phyloP scores from a whole-genome alignment of 2,329 filamentous ascomycete genomes.

The Neofusicoccum umdonicola region DNA sequence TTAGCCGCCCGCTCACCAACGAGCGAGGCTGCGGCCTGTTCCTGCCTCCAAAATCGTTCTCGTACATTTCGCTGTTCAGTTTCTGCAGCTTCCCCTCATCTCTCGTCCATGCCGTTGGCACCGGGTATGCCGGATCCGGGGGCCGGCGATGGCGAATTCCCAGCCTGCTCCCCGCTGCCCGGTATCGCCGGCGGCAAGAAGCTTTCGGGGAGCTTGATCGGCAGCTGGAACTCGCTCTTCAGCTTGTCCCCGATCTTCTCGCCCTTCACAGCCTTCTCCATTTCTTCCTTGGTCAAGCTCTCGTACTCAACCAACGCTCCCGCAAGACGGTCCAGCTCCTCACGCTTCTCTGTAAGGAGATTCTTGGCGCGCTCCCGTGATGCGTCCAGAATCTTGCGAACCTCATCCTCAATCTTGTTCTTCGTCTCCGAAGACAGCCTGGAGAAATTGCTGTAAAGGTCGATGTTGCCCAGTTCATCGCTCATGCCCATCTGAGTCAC shows the following conservation, averaged over 20 bases:
- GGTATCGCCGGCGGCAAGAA: constrained; percentile 21
- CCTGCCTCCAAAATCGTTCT: background rate
- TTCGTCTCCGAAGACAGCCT: constrained; percentile 83
- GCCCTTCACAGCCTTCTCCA: constrained; percentile 83
- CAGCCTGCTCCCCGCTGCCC: constrained; percentile 10
- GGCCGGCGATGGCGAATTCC: constrained; percentile 3
- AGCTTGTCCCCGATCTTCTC: constrained; percentile 74
- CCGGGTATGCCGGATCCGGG: constrained; percentile 12
- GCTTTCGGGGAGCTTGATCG: constrained; percentile 66
- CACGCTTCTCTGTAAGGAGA: constrained; percentile 71
- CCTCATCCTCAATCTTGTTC: constrained; percentile 81
- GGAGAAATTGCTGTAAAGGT: constrained; percentile 77
- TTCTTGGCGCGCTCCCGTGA: constrained; percentile 70
- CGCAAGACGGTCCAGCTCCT: constrained; percentile 83
- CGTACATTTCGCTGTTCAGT: background rate
- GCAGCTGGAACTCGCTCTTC: constrained; percentile 45
- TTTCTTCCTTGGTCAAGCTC: constrained; percentile 83
- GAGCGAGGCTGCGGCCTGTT: background rate
- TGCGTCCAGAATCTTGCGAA: constrained; percentile 79
- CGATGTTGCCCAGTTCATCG: constrained; percentile 80
- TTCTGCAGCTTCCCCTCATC: constrained; percentile 10
- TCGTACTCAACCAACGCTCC: constrained; percentile 92
- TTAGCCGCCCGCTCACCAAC: background rate
- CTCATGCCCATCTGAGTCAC: constrained; percentile 91
- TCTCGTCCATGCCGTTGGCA: constrained; percentile 10